Percentiles rank a stretch among this genome's conserved stretches.
Evolutionary conservation across 176 grass and related monocot species (phyloP).

Genomic region (Panicum miliaceum): DNA sequence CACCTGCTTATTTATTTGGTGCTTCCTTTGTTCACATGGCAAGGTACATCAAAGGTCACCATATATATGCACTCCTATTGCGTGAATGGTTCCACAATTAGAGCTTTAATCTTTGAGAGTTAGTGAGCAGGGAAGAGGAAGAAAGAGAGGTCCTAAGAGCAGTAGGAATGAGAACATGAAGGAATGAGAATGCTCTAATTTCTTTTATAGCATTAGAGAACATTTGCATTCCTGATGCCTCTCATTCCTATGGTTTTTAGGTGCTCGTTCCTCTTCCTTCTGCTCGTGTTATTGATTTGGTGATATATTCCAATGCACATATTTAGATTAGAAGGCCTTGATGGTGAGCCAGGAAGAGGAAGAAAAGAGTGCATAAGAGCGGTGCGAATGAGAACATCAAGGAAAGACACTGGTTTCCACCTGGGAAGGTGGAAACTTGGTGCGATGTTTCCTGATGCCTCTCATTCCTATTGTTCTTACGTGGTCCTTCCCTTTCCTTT

Average conservation of each 20-base stretch:
- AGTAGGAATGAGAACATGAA: constrained; percentile 44
- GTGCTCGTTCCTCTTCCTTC: constrained; percentile 32
- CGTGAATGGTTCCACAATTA: neutral
- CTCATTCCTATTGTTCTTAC: constrained; percentile 47
- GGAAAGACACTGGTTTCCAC: neutral
- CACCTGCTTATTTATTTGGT: neutral
- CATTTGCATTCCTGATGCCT: constrained; percentile 29
- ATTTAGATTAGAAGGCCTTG: neutral
- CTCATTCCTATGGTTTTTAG: constrained; percentile 41
- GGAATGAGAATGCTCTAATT: neutral
- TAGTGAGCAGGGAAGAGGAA: constrained; percentile 44
- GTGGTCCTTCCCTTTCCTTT: constrained; percentile 41
- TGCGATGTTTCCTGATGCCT: constrained; percentile 40
- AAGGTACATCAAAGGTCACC: neutral
- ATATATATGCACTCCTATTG: constrained; percentile 15
- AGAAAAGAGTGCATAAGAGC: constrained; percentile 16
- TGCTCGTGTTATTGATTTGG: neutral
- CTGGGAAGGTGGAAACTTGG: neutral
- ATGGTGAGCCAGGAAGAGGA: neutral
- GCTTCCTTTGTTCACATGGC: neutral
- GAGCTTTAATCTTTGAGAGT: neutral
- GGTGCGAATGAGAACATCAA: constrained; percentile 27
- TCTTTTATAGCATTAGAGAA: neutral
- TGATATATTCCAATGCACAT: neutral
- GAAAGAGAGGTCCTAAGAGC: constrained; percentile 36